Evolutionary conservation across 176 grass and related monocot genomes (phyloP), one percentile per base, ranked within the genome.

Genomic region (Elymus sibiricus): DNA sequence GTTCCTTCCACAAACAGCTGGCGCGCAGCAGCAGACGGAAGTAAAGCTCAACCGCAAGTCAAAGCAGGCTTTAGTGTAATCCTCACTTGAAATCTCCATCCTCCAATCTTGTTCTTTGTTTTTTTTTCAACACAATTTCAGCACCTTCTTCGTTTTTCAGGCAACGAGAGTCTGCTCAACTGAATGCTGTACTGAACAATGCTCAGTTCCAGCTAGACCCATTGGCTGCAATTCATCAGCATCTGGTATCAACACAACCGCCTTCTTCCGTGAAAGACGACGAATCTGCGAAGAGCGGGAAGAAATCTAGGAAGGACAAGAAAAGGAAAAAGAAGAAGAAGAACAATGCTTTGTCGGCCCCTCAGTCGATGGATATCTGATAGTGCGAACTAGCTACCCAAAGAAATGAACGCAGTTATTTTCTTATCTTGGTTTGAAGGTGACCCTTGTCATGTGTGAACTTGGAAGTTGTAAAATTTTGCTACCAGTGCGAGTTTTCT

Each of bases 51-150:
- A 94, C 67, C 91, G 88, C 90, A 94, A 97, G 77, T 89, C 88
- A 16, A 89, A 89, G 79, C 95, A 93, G 89, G 87, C 69, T 84
- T 78, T 94, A 81, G 92, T 97, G 95, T 94, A 94, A 89, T 37
- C 17, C 29, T 67, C 71, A 17, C 63, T 26, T 44, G 35, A 37
- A 71, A 83, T 63, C 5, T 69, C 14, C 4, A n/a, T 38, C 26
- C 10, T 62, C 82, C 87, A 2, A 62, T 79, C 8, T 5, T 44
- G 47, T 21, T 31, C 76, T 64, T 9, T 31, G 28, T 84, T 25
- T 67, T 58, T 76, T 79, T 61, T 77, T 2, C 12, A 55, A 28
- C 61, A 3, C 34, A 13, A 32, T 63, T 53, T 84, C 80, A 61
- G 32, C 49, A 26, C 17, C 6, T 77, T 58, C 5, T 85, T 22